Evolutionary conservation across 352 stramenopile species (phyloP).

Genomic region (Pythium coloratum): DNA sequence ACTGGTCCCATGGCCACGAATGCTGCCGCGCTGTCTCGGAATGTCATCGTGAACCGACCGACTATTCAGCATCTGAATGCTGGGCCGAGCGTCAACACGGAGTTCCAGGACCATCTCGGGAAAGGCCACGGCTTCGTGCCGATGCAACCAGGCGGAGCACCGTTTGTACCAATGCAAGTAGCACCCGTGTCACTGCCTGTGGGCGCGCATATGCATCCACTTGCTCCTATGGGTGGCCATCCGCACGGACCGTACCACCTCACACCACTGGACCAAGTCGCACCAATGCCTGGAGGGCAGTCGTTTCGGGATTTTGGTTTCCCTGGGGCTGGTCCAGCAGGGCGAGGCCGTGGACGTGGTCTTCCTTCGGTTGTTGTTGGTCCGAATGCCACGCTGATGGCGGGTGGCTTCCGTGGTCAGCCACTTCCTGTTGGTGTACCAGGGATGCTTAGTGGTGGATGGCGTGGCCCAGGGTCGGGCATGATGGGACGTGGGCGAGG

Average conservation of each 20-base stretch:
- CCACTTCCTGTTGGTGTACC: background rate
- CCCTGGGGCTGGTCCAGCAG: background rate
- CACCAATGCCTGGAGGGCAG: background rate
- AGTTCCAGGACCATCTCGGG: slow-evolving; percentile 18
- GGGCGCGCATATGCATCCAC: background rate
- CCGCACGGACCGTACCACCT: slow-evolving; percentile 17
- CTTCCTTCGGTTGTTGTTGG: slow-evolving; percentile 5
- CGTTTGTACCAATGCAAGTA: slow-evolving; percentile 19
- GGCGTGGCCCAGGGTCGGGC: background rate
- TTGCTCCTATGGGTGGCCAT: background rate
- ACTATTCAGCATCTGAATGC: slow-evolving; percentile 18
- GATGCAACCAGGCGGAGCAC: slow-evolving; percentile 7
- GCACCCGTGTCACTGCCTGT: background rate
- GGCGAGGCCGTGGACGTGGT: slow-evolving; percentile 11
- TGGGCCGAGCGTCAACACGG: slow-evolving; percentile 5
- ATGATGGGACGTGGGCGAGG: slow-evolving; percentile 16
- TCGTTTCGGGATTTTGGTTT: slow-evolving; percentile 6
- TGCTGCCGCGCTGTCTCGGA: slow-evolving; percentile 16
- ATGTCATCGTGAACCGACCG: slow-evolving; percentile 23
- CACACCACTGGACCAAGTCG: slow-evolving; percentile 11
- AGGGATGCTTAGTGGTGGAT: background rate
- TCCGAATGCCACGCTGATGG: background rate
- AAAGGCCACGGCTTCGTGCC: slow-evolving; percentile 7
- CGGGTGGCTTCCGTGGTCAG: slow-evolving; percentile 14
- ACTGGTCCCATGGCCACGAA: background rate